Base-by-base conservation (phyloP, 2,329 filamentous ascomycete species). In the Xylariaceae sp. region DNA sequence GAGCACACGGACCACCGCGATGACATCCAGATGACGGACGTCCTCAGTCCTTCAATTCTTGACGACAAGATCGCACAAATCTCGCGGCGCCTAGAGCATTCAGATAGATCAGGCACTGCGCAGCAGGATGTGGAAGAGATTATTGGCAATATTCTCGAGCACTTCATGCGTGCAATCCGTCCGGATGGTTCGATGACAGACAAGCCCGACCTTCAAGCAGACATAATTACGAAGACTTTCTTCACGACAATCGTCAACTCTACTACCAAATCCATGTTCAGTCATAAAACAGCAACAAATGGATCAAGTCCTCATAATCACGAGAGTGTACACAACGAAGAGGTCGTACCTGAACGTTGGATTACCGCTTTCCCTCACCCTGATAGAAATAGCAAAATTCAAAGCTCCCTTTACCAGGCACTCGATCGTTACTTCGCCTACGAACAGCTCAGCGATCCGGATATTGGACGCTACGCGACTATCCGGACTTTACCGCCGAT, bases 61-160 rank as follows among this genome's bases (percentile, higher is more conserved):
- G 75, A 80, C 18, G 66, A 77, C 45, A 74, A 74, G 48, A 74
- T 80, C 10, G 53, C 59, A 9, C 54, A 62, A 14, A 61, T 69
- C 0, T 63, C 69, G 68, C 42, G 72, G 64, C 50, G 77, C 71
- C 5, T 72, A 75, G 22, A 77, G 75, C 61, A 73, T 71, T 62
- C 74, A 72, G 64, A 73, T 57, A 74, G 63, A 31, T 76, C 75
- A 10, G 79, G 79, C 2, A 82, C 79, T 0, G 77, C 90, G 33
- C 94, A 99, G 66, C 92, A 99, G 71, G 94, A 99, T 71, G 93
- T 97, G 5, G 91, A 91, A 12, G 94, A 99, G 70, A 93, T 97
- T 42, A 92, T 97, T 74, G 90, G 90, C 53, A 94, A 93, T 63
- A 89, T 96, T 22, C 83, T 97, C 53, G 91, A 93, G 65, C 88